These are phyloP conservation scores for Fraxinus americana DNA, from an alignment of 257 asterid species.

Conservation along the genomic window DNA sequence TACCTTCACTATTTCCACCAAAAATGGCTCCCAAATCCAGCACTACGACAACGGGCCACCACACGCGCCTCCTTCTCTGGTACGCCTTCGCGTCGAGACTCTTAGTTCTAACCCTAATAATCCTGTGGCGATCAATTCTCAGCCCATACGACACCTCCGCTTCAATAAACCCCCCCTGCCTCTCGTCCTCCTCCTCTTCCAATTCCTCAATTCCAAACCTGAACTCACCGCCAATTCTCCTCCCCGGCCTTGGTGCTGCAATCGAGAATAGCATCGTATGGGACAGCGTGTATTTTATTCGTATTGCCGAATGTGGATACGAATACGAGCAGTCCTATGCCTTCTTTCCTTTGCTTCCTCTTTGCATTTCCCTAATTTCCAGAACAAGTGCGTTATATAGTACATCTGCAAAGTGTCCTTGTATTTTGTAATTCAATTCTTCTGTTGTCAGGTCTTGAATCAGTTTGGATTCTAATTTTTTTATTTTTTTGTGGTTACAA, in stretches of 20 bases:
- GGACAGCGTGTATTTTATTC: conserved; percentile 87
- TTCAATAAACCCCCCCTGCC: conserved; percentile 42
- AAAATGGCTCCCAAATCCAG: not conserved
- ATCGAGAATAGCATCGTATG: conserved; percentile 85
- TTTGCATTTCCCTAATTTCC: conserved; percentile 66
- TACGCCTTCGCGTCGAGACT: conserved; percentile 36
- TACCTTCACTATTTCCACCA: not conserved
- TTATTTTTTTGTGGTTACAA: not conserved
- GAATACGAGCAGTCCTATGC: conserved; percentile 95
- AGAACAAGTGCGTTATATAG: conserved; percentile 51
- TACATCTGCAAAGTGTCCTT: not conserved
- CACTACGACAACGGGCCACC: not conserved
- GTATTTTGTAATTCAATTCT: not conserved
- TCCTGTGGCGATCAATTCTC: conserved; percentile 45
- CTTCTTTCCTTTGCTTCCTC: conserved; percentile 87
- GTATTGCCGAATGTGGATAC: conserved; percentile 87
- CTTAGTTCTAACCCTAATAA: conserved; percentile 21
- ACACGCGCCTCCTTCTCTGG: conserved; percentile 24
- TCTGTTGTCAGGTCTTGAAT: not conserved
- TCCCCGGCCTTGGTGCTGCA: conserved; percentile 58
- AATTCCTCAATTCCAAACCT: conserved; percentile 22
- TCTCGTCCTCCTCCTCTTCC: conserved; percentile 23
- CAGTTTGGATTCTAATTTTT: conserved; percentile 7
- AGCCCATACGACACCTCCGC: conserved; percentile 53
- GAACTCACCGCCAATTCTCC: conserved; percentile 34